Evolutionary conservation across 208 protist species (phyloP).

Genomic region (Leishmania aethiopica): DNA sequence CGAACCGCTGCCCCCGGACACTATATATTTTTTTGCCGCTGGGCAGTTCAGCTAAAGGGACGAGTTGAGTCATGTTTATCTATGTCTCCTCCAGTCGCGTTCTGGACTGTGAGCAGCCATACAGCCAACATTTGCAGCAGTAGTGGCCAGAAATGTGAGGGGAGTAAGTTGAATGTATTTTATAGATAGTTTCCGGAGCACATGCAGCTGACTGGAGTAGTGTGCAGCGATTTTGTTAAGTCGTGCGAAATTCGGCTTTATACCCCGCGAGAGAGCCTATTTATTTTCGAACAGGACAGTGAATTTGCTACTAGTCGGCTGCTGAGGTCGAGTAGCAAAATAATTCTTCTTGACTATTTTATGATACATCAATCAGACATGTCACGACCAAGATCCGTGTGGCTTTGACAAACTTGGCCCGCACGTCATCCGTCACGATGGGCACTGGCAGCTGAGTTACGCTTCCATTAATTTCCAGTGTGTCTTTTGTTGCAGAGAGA

Average conservation of each 20-base stretch:
- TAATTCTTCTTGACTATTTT: neutral
- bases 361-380: conserved; percentile 32
- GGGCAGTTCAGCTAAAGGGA: conserved; percentile 55
- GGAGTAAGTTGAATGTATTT: conserved; percentile 1
- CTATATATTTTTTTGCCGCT: conserved; percentile 79
- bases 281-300: neutral
- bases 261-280: neutral
- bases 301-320: neutral
- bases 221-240: neutral
- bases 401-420: conserved; percentile 47
- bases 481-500: conserved; percentile 41
- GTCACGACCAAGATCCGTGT: conserved; percentile 48
- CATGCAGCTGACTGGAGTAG: neutral
- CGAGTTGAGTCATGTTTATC: conserved; percentile 47
- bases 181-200: neutral
- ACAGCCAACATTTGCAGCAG: conserved; percentile 15
- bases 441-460: conserved; percentile 36
- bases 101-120: conserved; percentile 1
- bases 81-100: neutral
- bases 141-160: conserved; percentile 27
- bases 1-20: conserved; percentile 85
- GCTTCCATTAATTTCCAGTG: conserved; percentile 55
- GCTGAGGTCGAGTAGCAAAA: neutral
- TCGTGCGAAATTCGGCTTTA: neutral
- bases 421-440: conserved; percentile 47